A percentile compares a stretch with the other conserved stretches of the same genome.
These are phyloP conservation scores for Closterium sp. DNA, from an alignment of 139 green algal genomes.

Conservation along the genomic window DNA sequence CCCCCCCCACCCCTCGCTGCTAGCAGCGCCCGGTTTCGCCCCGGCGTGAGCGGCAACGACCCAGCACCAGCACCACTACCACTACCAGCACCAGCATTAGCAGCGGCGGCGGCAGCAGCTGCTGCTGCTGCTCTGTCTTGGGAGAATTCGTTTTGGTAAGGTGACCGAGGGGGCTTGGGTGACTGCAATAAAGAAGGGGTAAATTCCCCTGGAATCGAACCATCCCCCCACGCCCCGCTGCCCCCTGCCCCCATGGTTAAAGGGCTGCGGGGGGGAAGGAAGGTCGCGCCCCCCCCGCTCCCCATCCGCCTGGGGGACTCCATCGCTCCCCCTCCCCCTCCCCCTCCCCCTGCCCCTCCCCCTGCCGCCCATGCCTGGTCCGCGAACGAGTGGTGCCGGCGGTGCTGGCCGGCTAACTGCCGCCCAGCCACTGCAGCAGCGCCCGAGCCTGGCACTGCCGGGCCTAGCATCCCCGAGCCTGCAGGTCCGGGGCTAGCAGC, in stretches of 20 bases:
- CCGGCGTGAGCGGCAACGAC: not conserved
- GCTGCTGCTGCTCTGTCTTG: not conserved
- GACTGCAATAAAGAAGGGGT: not conserved
- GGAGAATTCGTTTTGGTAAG: not conserved
- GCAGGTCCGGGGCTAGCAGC: not conserved
- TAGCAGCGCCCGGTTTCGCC: not conserved
- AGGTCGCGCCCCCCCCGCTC: not conserved
- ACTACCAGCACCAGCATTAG: no score
- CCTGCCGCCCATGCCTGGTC: not conserved
- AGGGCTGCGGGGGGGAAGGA: not conserved
- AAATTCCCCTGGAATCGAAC: not conserved
- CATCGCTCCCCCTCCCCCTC: not conserved
- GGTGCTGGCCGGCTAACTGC: not conserved
- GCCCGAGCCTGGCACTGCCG: not conserved
- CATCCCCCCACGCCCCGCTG: not conserved
- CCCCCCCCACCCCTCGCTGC: no score
- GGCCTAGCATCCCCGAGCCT: not conserved
- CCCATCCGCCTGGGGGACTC: not conserved
- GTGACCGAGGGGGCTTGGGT: not conserved
- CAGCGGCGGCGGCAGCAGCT: no score
- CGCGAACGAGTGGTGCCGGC: not conserved
- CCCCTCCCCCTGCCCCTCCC: no score
- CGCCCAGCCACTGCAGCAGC: not conserved
- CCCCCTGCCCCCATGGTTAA: not conserved
- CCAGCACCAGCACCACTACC: no score